These are phyloP conservation scores for Phragmites australis DNA, from an alignment of 176 grass and related monocot species.

Conservation along the genomic window DNA sequence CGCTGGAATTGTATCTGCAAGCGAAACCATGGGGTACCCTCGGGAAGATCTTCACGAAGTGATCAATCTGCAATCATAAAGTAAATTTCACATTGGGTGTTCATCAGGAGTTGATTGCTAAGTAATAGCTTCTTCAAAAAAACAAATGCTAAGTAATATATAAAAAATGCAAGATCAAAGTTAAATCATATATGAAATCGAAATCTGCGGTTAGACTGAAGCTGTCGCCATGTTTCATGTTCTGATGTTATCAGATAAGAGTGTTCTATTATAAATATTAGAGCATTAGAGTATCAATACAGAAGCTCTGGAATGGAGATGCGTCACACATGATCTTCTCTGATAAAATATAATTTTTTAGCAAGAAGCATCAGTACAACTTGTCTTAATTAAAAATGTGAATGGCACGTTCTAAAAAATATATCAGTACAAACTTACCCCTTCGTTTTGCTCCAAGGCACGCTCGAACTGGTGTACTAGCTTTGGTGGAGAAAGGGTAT, in stretches of 20 bases:
- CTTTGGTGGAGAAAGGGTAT: slow-evolving; percentile 38
- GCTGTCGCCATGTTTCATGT: background rate
- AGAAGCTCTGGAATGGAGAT: background rate
- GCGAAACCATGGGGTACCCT: slow-evolving; percentile 46
- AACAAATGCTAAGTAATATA: too few species aligned
- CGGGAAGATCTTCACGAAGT: slow-evolving; percentile 62
- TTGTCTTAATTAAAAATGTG: too few species aligned
- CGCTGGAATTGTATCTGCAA: slow-evolving; percentile 41
- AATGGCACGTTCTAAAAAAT: too few species aligned
- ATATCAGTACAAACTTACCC: too few species aligned
- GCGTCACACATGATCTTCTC: background rate
- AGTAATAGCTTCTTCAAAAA: too few species aligned
- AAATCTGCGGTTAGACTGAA: background rate
- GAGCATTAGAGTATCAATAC: too few species aligned
- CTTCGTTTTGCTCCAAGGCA: slow-evolving; percentile 36
- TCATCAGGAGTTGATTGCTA: background rate
- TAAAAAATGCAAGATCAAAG: too few species aligned
- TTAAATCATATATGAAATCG: too few species aligned
- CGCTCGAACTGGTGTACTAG: slow-evolving; percentile 52
- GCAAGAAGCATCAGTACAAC: too few species aligned
- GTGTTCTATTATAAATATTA: background rate
- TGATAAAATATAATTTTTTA: too few species aligned
- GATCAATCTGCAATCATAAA: slow-evolving; percentile 41
- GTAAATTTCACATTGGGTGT: background rate
- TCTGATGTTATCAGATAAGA: background rate